Conservation (phyloP, 768 basidiomycete species). For the Lactarius quietus region DNA sequence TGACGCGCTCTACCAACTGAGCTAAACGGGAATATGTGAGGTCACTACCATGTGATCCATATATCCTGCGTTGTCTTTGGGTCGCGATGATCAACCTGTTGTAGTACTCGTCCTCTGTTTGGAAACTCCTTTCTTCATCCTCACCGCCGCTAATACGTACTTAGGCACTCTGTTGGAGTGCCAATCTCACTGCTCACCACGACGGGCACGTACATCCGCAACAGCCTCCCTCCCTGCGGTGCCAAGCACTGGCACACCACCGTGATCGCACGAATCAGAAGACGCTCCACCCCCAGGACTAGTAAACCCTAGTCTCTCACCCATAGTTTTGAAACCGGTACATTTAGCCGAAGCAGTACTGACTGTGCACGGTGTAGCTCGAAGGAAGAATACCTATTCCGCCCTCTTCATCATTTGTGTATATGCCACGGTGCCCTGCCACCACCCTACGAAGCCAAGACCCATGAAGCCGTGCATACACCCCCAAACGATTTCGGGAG, state of each 20-base stretch:
- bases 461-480: constrained; percentile 67
- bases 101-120: neutral
- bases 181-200: neutral
- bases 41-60: neutral
- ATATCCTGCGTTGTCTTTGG: constrained; percentile 1
- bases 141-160: neutral
- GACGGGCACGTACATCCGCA: neutral
- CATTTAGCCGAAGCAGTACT: neutral
- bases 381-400: constrained; percentile 2
- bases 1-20: constrained; percentile 60
- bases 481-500: constrained; percentile 74
- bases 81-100: neutral
- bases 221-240: neutral
- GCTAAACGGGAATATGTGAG: constrained; percentile 32
- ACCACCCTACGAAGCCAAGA: constrained; percentile 73
- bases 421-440: constrained; percentile 68
- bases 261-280: neutral
- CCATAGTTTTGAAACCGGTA: neutral
- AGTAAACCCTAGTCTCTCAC: neutral
- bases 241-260: neutral
- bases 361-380: neutral
- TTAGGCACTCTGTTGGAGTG: neutral
- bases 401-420: constrained; percentile 15
- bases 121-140: constrained; percentile 1
- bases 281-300: too few species aligned